Evolutionary conservation across 192 early-diverging fungal genomes (phyloP), one percentile per base, ranked within the genome.

Genomic region (Thoreauomyces humboldtii): DNA sequence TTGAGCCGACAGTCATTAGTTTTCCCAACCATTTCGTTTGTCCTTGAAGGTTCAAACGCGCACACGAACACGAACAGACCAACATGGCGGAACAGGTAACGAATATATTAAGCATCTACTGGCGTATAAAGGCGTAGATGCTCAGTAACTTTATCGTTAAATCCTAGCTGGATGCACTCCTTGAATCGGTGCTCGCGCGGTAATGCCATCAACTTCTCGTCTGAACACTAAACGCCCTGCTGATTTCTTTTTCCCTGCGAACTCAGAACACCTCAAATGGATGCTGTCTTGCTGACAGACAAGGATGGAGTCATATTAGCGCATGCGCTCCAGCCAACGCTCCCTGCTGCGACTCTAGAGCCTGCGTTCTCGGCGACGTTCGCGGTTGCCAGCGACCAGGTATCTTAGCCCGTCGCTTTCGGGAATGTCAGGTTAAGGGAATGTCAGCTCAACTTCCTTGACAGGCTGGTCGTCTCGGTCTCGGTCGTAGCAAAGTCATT

Each of bases 401-500:
- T 78, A 79, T 46, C 3, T 46, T 46, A 22, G 19, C 44, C 44
- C 4, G 4, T 14, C 3, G n/a, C 44, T 46, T 14, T n/a, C n/a
- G n/a, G n/a, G n/a, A n/a, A n/a, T n/a, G n/a, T n/a, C n/a, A n/a
- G n/a, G n/a, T 47, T n/a, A 37, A 52, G 24, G 7, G 22, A 27
- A 27, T 24, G 15, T 19, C 25, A 41, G 33, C 43, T 22, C 41
- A 14, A 12, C 33, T 57, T 28, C 24, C 25, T 59, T 46, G 52
- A 35, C 54, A 86, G 84, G 76, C 81, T n/a, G 81, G 80, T 7
- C 86, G 85, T 56, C 77, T 87, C 17, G 86, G 86, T 31, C 53
- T 87, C 56, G 76, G 78, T 48, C 74, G 71, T 48, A 87, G 86
- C 60, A 82, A 79, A 53, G 74, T 74, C 28, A 84, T 87, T 47